Evolutionary conservation across 495 filamentous ascomycete species (phyloP), one percentile per base, ranked within the genome.

Genomic region (Hyaloscypha finlandica): DNA sequence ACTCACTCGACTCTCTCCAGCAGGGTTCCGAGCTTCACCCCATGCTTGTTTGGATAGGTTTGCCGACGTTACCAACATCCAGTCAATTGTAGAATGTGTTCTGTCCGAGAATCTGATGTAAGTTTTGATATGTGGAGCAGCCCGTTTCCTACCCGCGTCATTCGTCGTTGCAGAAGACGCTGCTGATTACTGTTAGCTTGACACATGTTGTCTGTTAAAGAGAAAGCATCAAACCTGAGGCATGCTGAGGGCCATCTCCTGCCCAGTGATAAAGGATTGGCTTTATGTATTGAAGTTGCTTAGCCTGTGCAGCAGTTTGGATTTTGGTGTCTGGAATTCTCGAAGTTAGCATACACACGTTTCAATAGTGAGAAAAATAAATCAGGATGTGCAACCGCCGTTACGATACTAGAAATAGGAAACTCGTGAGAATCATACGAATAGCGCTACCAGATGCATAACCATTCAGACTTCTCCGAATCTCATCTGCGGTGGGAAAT

Each of bases 41-140:
- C 93, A 97, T 0, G 93, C 93, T 74, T 97, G 93, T 63, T 87
- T 96, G 0, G 91, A 94, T 4, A 97, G 77, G 70, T 97, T 97
- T 16, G 93, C 92, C 9, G 90, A 74, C 1, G 92, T 93, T 8
- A 95, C 73, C 70, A 97, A 83, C 22, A 92, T 92, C 93, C 93
- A 97, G 71, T 94, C 91, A 45, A 96, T 91, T 0, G 67, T 75
- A 2, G 77, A 76, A 67, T 81, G 79, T 2, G 66, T 71, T 8
- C 74, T 56, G 61, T 86, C 78, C 11, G 80, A 73, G 72, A 89
- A 96, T 5, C 92, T 86, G 56, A 94, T 87, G 66, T 95, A 97
- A 0, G 93, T 96, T 75, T 97, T 97, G 69, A 96, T 91, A 73
- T 97, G 93, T 0, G 93, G 93, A 4, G 93, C 93, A 4, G 93